Base-by-base conservation (phyloP, 2,329 filamentous ascomycete species). In the Botrytis pseudocinerea region DNA sequence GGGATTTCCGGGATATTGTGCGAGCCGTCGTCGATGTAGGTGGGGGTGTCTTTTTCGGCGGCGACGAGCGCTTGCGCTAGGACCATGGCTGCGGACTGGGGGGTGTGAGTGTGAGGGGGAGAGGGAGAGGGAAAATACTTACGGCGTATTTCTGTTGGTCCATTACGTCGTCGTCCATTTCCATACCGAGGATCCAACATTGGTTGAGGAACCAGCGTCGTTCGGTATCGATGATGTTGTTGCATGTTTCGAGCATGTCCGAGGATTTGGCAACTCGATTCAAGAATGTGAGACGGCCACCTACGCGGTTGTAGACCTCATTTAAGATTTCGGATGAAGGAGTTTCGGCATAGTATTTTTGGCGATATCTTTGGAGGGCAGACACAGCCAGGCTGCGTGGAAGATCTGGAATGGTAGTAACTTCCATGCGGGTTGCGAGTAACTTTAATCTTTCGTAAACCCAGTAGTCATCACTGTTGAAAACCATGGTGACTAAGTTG, bases 381-480 rank as follows among this genome's bases (percentile, higher is more conserved):
- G 85, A 84, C 74, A 97, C 88, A 6, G 96, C 95, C 78, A 92
- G 90, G 18, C 85, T 82, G 81, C 95, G 97, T 69, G 92, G 89
- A 10, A 99, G 85, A 82, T 99, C 96, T 7, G 89, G 87, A 60
- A 99, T 91, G 14, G 94, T 90, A 54, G 97, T 91, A 7, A 99
- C 92, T 80, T 98, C 95, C 93, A 99, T 97, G 63, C 96, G 90
- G 2, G 95, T 97, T 4, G 94, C 93, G 74, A 97, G 91, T 81
- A 93, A 91, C 85, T 98, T 98, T 70, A 99, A 85, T 22, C 95
- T 89, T 82, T 99, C 96, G 79, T 98, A 98, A 0, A 99, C 93
- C 96, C 96, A 99, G 83, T 97, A 99, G 81, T 98, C 96, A 82
- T 99, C 96, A 71, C 91, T 95, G 83, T 98, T 98, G 84, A 99